Evolutionary conservation across 371 early-diverging fungal species (phyloP).

Genomic region (Mycotypha africana): DNA sequence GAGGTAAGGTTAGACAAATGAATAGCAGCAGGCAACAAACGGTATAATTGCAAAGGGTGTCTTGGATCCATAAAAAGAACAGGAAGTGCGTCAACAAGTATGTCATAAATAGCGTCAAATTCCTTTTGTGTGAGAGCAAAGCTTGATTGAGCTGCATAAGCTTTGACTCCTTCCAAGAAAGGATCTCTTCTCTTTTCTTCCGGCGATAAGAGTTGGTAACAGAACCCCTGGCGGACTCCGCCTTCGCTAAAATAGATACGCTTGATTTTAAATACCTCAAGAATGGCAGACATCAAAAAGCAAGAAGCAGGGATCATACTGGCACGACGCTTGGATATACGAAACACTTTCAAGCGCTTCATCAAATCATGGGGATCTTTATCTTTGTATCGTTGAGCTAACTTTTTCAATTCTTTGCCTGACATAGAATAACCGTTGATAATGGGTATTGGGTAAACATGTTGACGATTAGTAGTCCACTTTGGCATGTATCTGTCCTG

Average conservation of each 20-base stretch:
- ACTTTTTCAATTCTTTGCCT: constrained; percentile 26
- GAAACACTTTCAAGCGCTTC: constrained; percentile 38
- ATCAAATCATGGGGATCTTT: constrained; percentile 24
- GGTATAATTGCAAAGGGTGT: constrained; percentile 37
- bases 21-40: constrained; percentile 50
- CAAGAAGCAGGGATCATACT: constrained; percentile 57
- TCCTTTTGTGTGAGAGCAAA: constrained; percentile 17
- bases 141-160: constrained; percentile 28
- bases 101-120: constrained; percentile 32
- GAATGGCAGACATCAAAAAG: constrained; percentile 47
- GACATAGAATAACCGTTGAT: constrained; percentile 55
- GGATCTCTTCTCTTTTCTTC: constrained; percentile 53
- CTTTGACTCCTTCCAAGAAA: constrained; percentile 43
- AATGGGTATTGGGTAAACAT: constrained; percentile 53
- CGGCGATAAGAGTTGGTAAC: constrained; percentile 37
- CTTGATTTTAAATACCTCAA: constrained; percentile 42
- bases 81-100: constrained; percentile 28
- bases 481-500: constrained; percentile 7
- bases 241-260: constrained; percentile 57
- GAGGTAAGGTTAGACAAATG: constrained; percentile 50
- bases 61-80: constrained; percentile 22
- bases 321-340: constrained; percentile 57
- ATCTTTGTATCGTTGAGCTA: constrained; percentile 30
- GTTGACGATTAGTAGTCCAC: constrained; percentile 11
- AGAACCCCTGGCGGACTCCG: constrained; percentile 58